Evolutionary conservation across 768 basidiomycete species (phyloP), one percentile per base, ranked within the genome.

Genomic region (Trametes cinnabarina): DNA sequence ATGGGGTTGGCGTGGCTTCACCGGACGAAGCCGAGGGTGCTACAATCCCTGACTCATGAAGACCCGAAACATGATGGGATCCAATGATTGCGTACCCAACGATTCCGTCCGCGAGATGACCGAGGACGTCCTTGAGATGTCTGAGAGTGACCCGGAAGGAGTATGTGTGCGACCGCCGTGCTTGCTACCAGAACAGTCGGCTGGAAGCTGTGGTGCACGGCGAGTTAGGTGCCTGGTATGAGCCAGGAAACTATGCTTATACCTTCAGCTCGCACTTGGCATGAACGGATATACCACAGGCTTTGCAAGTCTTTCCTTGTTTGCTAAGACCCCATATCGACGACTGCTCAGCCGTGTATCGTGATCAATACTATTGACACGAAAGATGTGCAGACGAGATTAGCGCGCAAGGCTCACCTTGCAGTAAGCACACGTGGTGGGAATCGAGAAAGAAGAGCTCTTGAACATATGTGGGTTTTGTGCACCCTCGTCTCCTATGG

Each of bases 291-390:
- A 93, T 71, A 1, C 87, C 85, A 68, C 92, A 94, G 12, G 77
- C 71, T 68, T 79, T 86, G 74, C 92, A 93, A 6, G 87, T 90
- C 74, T 92, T 93, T 32, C 92, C 92, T 67, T 90, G 88, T 71
- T 91, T 92, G 68, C 83, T 88, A 42, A 93, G 74, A 9, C 92
- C 92, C 91, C 92, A 93, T 28, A 94, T 92, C 8, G 88, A 88
- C 10, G 86, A 79, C 90, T 92, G 43, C 8, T 11, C 44, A 35
- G 52, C 8, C 32, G 32, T 3, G 15, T 14, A 47, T 26, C 26
- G 7, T 6, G 30, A 64, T 3, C 14, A 47, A 17, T 37, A 47
- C 39, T 34, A 28, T 17, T 19, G 23, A 47, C 23, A 26, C 34
- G 17, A 34, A 34, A 34, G 5, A 10, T 39, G 14, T 15, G 14